phyloP scores from a whole-genome alignment of 768 basidiomycete genomes.

The Asterophora lycoperdoides region DNA sequence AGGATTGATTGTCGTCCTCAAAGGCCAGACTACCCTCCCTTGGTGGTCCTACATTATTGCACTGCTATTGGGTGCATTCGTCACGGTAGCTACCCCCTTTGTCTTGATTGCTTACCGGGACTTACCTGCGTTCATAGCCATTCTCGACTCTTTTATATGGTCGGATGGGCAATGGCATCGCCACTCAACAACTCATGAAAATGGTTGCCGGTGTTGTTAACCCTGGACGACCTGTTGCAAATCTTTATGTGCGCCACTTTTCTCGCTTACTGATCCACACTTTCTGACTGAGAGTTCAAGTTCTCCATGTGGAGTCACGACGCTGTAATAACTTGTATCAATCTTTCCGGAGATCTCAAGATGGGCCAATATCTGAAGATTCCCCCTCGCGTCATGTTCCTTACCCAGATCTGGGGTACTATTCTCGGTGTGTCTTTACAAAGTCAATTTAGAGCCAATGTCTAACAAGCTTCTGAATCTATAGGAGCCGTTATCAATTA shows the following conservation, averaged over 20 bases:
- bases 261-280: too few species aligned
- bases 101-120: not conserved
- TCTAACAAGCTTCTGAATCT: not conserved
- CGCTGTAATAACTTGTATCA: slow-evolving; percentile 50
- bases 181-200: slow-evolving; percentile 59
- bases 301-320: slow-evolving; percentile 70
- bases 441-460: too few species aligned
- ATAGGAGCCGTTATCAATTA: slow-evolving; percentile 36
- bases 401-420: slow-evolving; percentile 61
- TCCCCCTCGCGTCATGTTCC: slow-evolving; percentile 21
- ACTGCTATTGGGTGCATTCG: slow-evolving; percentile 44
- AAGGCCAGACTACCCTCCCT: slow-evolving; percentile 57
- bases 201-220: slow-evolving; percentile 60
- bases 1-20: slow-evolving; percentile 54
- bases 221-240: slow-evolving; percentile 63
- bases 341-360: slow-evolving; percentile 59
- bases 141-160: slow-evolving; percentile 54
- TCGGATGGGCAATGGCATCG: slow-evolving; percentile 58
- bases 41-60: slow-evolving; percentile 62
- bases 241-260: slow-evolving; percentile 50
- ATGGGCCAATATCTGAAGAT: slow-evolving; percentile 56
- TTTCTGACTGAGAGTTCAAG: slow-evolving; percentile 23
- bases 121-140: slow-evolving; percentile 27
- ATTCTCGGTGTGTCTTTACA: slow-evolving; percentile 39
- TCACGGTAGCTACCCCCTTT: slow-evolving; percentile 24